Evolutionary conservation across 139 green algal genomes (phyloP), one percentile per base, ranked within the genome.

Genomic region (Chlorella vulgaris): DNA sequence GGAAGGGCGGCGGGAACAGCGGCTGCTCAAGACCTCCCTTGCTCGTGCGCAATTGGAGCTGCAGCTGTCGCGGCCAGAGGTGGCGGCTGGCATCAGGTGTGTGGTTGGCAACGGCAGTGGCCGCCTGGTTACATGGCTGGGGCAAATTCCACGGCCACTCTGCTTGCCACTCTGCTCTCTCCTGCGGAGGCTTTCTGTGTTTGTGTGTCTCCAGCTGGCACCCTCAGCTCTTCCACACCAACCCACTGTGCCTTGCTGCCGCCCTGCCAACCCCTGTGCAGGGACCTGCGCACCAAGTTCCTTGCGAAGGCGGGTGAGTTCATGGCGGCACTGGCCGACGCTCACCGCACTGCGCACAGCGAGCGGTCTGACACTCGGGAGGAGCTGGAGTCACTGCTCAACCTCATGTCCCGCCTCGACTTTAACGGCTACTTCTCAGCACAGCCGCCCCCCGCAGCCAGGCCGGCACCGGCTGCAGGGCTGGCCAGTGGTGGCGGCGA

Each of bases 351-450:
- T 2, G 88, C 88, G 22, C 74, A 80, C n/a, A 76, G 31, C 26
- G 79, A 85, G 35, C 58, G 43, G 7, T 69, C 28, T 8, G 86
- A 89, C 70, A 84, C 80, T 24, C 53, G 88, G 40, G 88, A 91
- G 73, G 88, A 91, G 63, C 78, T 91, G 75, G 88, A 91, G 53
- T 66, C 39, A 19, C 86, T 91, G 43, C 76, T 84, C 22, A 87
- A 86, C 67, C 83, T 91, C 24, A 89, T 91, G 29, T 40, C 36
- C 55, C 81, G 88, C 63, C 80, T 91, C 13, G 86, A 91, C 70
- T 91, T 89, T 76, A 91, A 91, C 81, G 75, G 73, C 24, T 79
- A 69, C 73, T 79, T 79, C 73, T 79, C 73, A 8, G 53, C 73
- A 8, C 33, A 50, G 22, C 35, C 36, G 10, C 73, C 73, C 5